phyloP scores from a whole-genome alignment of 345 rosid species.

The Rhodamnia rubescens region DNA sequence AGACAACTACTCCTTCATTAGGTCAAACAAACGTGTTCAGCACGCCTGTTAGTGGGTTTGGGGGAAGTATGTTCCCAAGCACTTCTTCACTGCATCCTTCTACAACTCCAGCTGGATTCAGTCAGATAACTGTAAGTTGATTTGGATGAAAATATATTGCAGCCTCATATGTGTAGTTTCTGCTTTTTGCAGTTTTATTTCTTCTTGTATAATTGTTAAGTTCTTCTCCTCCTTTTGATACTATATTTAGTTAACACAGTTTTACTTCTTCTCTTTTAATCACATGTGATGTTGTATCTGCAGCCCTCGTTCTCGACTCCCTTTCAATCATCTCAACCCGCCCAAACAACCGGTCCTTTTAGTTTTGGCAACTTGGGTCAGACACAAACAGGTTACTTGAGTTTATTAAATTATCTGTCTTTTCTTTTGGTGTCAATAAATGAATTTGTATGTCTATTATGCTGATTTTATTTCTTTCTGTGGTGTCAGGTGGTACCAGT shows the following conservation, averaged over 20 bases:
- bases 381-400: constrained; percentile 39
- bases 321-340: constrained; percentile 40
- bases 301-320: constrained; percentile 34
- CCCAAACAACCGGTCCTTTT: constrained; percentile 39
- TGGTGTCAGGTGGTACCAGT: constrained; percentile 26
- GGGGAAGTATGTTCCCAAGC: constrained; percentile 35
- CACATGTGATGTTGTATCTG: neutral
- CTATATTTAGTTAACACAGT: neutral
- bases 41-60: constrained; percentile 39
- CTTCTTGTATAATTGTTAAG: neutral
- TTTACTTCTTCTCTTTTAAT: neutral
- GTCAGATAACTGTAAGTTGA: constrained; percentile 47
- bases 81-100: constrained; percentile 35
- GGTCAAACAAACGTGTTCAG: constrained; percentile 41
- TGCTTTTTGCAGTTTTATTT: neutral
- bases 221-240: neutral
- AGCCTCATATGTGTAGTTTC: neutral
- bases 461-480: constrained; percentile 1
- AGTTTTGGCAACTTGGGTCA: constrained; percentile 42
- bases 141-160: neutral
- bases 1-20: constrained; percentile 29
- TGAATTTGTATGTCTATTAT: neutral
- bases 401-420: neutral
- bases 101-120: constrained; percentile 22
- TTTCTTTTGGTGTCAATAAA: neutral